Conservation (phyloP, 2,329 filamentous ascomycete genomes). For the Tolypocladium endophyticum region DNA sequence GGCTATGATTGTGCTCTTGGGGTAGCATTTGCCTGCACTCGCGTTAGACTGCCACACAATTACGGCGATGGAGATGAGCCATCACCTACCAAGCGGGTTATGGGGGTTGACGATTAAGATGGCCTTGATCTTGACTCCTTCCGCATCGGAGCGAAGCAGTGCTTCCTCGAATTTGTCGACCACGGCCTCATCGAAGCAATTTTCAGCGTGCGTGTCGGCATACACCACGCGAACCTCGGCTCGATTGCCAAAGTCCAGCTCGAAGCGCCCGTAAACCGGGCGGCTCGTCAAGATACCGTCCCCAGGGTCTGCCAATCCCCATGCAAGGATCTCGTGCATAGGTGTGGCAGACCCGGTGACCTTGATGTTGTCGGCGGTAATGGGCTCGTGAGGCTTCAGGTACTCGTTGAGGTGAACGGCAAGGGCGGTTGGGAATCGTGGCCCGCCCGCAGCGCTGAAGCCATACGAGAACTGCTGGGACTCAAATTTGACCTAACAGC, state of each 20-base stretch:
- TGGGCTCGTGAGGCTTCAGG: slow-evolving; percentile 18
- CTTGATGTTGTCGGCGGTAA: slow-evolving; percentile 21
- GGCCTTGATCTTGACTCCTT: slow-evolving; percentile 29
- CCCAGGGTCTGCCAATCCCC: slow-evolving; percentile 24
- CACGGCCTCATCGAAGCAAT: slow-evolving; percentile 31
- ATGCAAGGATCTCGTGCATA: slow-evolving; percentile 28
- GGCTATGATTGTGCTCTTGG: slow-evolving; percentile 26
- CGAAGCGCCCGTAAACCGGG: slow-evolving; percentile 37
- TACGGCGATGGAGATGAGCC: background rate
- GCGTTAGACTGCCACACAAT: background rate
- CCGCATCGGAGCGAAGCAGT: slow-evolving; percentile 18
- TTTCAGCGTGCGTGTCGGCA: slow-evolving; percentile 28
- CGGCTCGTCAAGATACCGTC: slow-evolving; percentile 28
- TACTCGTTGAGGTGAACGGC: slow-evolving; percentile 27
- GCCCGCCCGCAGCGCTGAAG: slow-evolving; percentile 23
- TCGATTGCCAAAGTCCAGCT: slow-evolving; percentile 34
- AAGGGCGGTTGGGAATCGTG: slow-evolving; percentile 19
- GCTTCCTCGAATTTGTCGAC: slow-evolving; percentile 35
- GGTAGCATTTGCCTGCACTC: slow-evolving; percentile 28
- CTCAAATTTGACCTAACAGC: slow-evolving; percentile 14
- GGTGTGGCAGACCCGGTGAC: slow-evolving; percentile 24
- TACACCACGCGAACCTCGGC: slow-evolving; percentile 33
- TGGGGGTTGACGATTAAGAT: slow-evolving; percentile 43
- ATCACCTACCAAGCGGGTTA: slow-evolving; percentile 34
- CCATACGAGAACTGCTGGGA: slow-evolving; percentile 23